A percentile compares a stretch with the other conserved stretches of the same genome.
These are phyloP conservation scores for Candida pseudofarinosa DNA, from an alignment of 805 yeast genomes.

Conservation along the genomic window DNA sequence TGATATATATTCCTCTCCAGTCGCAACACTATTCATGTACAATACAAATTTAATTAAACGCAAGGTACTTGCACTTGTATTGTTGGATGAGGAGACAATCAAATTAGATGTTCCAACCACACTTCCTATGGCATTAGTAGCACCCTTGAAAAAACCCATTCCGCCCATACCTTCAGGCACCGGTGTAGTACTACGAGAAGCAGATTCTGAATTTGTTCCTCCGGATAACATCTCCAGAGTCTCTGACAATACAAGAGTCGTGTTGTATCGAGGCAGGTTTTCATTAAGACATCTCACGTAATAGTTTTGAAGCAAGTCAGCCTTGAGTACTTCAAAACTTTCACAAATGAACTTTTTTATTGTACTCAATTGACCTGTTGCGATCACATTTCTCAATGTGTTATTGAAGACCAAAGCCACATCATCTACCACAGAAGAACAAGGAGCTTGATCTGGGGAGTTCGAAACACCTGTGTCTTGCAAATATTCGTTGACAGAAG, in stretches of 20 bases:
- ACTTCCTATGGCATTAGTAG: conserved; percentile 41
- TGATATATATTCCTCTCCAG: conserved; percentile 55
- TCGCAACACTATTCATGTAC: conserved; percentile 67
- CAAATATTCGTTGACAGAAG: conserved; percentile 42
- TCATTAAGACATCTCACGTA: conserved; percentile 31
- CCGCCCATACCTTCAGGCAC: conserved; percentile 25
- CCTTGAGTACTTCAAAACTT: conserved; percentile 56
- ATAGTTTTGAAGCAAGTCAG: conserved; percentile 57
- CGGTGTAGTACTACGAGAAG: conserved; percentile 28
- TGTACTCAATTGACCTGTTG: conserved; percentile 62
- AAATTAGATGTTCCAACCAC: conserved; percentile 31
- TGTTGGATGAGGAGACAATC: conserved; percentile 16
- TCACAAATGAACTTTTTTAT: conserved; percentile 53
- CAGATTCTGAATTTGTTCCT: conserved; percentile 16
- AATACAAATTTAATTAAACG: conserved; percentile 59
- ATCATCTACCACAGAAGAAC: conserved; percentile 86
- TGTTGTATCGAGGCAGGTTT: conserved; percentile 40
- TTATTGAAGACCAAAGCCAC: conserved; percentile 68
- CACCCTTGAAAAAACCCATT: conserved; percentile 41
- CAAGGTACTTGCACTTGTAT: conserved; percentile 34
- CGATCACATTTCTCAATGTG: conserved; percentile 59
- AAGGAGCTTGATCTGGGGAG: conserved; percentile 58
- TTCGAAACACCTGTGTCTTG: conserved; percentile 7
- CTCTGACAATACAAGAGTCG: conserved; percentile 19
- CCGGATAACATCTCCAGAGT: conserved; percentile 4